phyloP scores from a whole-genome alignment of 176 grass and related monocot genomes.

The Aegilops tauschii region DNA sequence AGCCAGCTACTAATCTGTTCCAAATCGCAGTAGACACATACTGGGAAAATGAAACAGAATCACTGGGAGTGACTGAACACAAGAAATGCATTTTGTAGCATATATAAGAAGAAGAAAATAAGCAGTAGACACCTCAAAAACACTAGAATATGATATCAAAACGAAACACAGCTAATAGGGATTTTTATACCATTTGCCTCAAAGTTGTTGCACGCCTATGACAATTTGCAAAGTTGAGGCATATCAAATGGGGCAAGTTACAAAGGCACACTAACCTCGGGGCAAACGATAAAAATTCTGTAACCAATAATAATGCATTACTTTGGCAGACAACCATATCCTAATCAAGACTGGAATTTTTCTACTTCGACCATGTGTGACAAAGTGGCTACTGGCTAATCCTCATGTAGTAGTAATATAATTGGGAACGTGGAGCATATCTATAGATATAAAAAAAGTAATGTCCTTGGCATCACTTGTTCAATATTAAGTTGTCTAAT shows the following conservation, averaged over 20 bases:
- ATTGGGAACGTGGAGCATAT: background rate
- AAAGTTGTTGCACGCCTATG: background rate
- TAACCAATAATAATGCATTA: background rate
- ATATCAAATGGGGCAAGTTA: background rate
- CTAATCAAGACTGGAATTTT: background rate
- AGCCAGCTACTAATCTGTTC: conserved; percentile 92
- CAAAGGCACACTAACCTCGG: background rate
- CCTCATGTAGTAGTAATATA: background rate
- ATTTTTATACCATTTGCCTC: background rate
- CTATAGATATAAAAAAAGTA: background rate
- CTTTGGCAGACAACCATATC: background rate
- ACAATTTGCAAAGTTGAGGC: background rate
- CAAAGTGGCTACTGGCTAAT: background rate
- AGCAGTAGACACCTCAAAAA: background rate
- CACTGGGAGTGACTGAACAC: background rate
- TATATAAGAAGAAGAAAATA: background rate
- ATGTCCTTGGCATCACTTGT: background rate
- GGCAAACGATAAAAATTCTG: background rate
- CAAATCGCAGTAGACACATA: conserved; percentile 92
- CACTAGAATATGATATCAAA: background rate
- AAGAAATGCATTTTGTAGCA: background rate
- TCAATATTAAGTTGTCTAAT: background rate
- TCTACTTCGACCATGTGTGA: background rate
- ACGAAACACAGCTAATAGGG: background rate
- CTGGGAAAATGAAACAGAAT: conserved; percentile 41